These are phyloP conservation scores for Dendrocalamus sinicus DNA, from an alignment of 176 grass and related monocot species.

Conservation along the genomic window DNA sequence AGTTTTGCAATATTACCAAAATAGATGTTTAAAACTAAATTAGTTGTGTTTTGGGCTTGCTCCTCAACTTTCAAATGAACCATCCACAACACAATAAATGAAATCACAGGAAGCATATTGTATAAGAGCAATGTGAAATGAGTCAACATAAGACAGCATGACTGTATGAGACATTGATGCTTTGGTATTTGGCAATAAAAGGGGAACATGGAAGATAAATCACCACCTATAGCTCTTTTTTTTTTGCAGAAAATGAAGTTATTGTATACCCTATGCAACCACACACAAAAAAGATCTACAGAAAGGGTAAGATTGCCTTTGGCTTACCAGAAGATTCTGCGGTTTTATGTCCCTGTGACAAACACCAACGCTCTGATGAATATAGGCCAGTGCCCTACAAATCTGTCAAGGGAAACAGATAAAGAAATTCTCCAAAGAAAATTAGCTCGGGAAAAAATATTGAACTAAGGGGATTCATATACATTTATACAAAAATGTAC, in stretches of 20 bases:
- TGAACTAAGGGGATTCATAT: constrained; percentile 12
- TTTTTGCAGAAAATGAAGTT: constrained; percentile 16
- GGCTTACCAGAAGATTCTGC: constrained; percentile 77
- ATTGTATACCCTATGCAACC: neutral
- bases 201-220: neutral
- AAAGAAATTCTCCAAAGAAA: neutral
- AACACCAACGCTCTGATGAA: constrained; percentile 66
- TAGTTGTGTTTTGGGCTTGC: neutral
- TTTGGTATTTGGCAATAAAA: neutral
- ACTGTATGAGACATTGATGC: neutral
- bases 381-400: constrained; percentile 72
- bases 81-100: neutral
- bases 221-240: neutral
- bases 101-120: neutral
- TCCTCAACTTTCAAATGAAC: constrained; percentile 19
- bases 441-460: neutral
- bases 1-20: neutral
- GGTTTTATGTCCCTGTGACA: constrained; percentile 86
- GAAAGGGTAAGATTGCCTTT: neutral
- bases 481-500: neutral
- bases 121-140: neutral
- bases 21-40: neutral
- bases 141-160: neutral
- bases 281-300: neutral
- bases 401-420: constrained; percentile 54